Evolutionary conservation across 176 grass and related monocot species (phyloP).

Genomic region (Oryza punctata): DNA sequence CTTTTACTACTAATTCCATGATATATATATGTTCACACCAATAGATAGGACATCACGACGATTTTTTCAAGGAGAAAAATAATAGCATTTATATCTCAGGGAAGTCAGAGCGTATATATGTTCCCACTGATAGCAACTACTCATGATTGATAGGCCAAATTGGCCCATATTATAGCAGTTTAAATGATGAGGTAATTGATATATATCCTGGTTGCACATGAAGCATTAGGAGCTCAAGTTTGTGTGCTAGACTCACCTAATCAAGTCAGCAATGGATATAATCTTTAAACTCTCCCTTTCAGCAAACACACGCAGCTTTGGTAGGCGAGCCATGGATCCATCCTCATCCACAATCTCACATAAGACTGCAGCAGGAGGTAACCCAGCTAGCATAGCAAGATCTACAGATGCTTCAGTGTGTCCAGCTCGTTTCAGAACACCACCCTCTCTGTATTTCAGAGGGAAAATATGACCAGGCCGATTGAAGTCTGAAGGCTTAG

Average conservation of each 20-base stretch:
- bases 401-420: constrained; percentile 92
- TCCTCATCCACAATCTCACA: constrained; percentile 94
- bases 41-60: neutral
- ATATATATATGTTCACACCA: neutral
- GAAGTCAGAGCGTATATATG: neutral
- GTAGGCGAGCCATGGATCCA: constrained; percentile 87
- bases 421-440: constrained; percentile 89
- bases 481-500: constrained; percentile 77
- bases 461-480: constrained; percentile 94
- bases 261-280: constrained; percentile 90
- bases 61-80: neutral
- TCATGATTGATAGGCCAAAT: neutral
- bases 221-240: constrained; percentile 19
- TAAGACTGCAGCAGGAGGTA: constrained; percentile 68
- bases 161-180: neutral
- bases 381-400: constrained; percentile 71
- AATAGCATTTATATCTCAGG: neutral
- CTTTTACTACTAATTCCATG: neutral
- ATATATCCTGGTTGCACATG: neutral
- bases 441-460: constrained; percentile 86
- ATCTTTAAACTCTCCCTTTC: constrained; percentile 89
- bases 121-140: neutral
- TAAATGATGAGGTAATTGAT: neutral
- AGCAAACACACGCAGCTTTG: constrained; percentile 68
- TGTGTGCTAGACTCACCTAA: constrained; percentile 51